Evolutionary conservation across 805 yeast genomes (phyloP), one percentile per base, ranked within the genome.

Genomic region (Jamesozyma piceae): DNA sequence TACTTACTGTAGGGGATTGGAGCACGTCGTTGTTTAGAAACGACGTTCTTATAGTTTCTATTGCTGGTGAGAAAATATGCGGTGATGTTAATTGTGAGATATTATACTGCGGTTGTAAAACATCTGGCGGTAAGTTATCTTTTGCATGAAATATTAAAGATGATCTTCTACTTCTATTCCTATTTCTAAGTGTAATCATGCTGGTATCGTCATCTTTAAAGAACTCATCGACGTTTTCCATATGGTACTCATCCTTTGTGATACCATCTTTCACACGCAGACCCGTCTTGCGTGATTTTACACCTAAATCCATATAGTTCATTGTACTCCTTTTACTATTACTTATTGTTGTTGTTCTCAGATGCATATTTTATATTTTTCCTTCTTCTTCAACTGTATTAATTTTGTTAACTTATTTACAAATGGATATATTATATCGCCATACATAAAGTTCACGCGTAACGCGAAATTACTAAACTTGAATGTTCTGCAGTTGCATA

Each of bases 251-350:
- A 49, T 53, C 53, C 28, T 41, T 47, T 8, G 39, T 33, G 19
- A 51, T 41, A 20, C 43, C 41, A 36, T 47, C 43, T 37, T 39
- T 48, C 10, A 46, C 51, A 8, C 42, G 41, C 8, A 53, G 21
- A n/a, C 87, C 88, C 0, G 85, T 79, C 55, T 77, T 80, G 22
- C 89, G 71, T 33, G 87, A 77, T 52, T 66, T 71, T 31, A 69
- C 63, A 3, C 89, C 89, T 13, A 70, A 66, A 53, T 67, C 72
- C 62, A 62, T 65, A 55, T 49, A 67, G 49, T 59, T 69, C 75
- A 65, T 68, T 24, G 28, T 24, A 24, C 28, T 24, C 6, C 11
- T 24, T 11, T 24, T 24, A 11, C 10, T 24, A 11, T 24, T 24
- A 24, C 11, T 24, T 24, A 24, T 11, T 4, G 2, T 3, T n/a